Percentiles rank a stretch among this genome's conserved stretches.
Conservation (phyloP, 768 basidiomycete genomes). For the Suillus fuscotomentosus region DNA sequence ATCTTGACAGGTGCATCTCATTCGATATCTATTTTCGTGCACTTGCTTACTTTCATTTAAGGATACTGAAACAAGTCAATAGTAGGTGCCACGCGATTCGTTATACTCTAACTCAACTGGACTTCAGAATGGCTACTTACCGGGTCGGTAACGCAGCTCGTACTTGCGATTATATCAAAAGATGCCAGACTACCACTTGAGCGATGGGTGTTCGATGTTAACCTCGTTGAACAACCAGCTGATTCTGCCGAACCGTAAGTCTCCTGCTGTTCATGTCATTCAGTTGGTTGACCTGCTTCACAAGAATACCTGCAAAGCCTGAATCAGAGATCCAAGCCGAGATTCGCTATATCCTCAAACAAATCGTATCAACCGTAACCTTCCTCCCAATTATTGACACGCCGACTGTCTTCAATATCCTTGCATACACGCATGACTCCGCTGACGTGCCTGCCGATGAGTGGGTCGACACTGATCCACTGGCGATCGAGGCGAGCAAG, state of each 20-base stretch:
- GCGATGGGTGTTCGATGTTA: conserved; percentile 97
- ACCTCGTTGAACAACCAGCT: conserved; percentile 66
- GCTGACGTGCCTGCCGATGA: conserved; percentile 90
- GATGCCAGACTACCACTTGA: conserved; percentile 90
- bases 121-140: conserved; percentile 87
- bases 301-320: conserved; percentile 59
- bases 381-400: conserved; percentile 96
- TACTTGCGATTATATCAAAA: conserved; percentile 94
- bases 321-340: conserved; percentile 94
- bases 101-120: not conserved
- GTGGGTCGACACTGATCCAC: conserved; percentile 94
- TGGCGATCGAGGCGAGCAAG: conserved; percentile 90
- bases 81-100: conserved; percentile 49
- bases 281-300: not conserved
- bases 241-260: conserved; percentile 53
- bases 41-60: conserved; percentile 27
- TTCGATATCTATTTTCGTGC: not conserved
- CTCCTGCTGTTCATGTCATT: conserved; percentile 2
- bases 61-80: conserved; percentile 89
- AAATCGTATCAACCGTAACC: conserved; percentile 95
- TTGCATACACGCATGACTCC: conserved; percentile 92
- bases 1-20: conserved; percentile 68
- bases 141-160: conserved; percentile 89
- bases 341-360: conserved; percentile 96
- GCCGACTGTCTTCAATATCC: conserved; percentile 94